A percentile compares a stretch with the other conserved stretches of the same genome.
phyloP scores from a whole-genome alignment of 257 asterid species.

The Nicotiana noctiflora region DNA sequence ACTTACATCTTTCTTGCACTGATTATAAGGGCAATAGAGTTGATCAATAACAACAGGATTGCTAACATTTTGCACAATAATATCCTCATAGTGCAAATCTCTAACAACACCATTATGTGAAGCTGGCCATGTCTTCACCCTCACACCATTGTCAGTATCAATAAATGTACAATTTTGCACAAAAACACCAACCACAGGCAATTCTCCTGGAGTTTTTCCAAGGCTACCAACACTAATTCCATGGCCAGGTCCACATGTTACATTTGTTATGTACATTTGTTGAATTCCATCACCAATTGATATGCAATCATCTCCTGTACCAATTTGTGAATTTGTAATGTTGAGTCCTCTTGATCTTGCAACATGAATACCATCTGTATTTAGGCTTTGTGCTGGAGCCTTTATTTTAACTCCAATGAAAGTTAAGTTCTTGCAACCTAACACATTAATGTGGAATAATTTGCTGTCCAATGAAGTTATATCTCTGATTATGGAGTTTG shows the following conservation, averaged over 20 bases:
- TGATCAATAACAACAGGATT: slow-evolving; percentile 24
- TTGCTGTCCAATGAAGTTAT: slow-evolving; percentile 2
- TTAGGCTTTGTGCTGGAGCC: slow-evolving; percentile 15
- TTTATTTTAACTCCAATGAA: not conserved
- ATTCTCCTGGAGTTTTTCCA: slow-evolving; percentile 9
- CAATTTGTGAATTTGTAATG: not conserved
- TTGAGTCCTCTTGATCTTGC: not conserved
- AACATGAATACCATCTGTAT: slow-evolving; percentile 28
- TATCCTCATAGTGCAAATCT: slow-evolving; percentile 18
- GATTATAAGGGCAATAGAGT: slow-evolving; percentile 14
- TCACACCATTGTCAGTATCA: slow-evolving; percentile 10
- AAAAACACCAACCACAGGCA: slow-evolving; percentile 14
- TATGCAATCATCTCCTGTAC: slow-evolving; percentile 27
- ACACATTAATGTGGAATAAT: slow-evolving; percentile 13
- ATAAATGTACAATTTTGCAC: slow-evolving; percentile 12
- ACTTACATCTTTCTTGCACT: slow-evolving; percentile 15
- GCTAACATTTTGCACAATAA: slow-evolving; percentile 15
- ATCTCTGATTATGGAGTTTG: not conserved
- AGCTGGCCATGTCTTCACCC: slow-evolving; percentile 22
- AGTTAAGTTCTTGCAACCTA: slow-evolving; percentile 7
- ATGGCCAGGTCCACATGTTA: slow-evolving; percentile 29
- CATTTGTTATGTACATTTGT: not conserved
- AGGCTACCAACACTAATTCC: slow-evolving; percentile 26
- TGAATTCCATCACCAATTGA: slow-evolving; percentile 22
- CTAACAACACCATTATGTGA: not conserved